Percentiles rank a stretch among this genome's conserved stretches.
phyloP scores from a whole-genome alignment of 2,329 filamentous ascomycete species.

The Botrytis paeoniae region DNA sequence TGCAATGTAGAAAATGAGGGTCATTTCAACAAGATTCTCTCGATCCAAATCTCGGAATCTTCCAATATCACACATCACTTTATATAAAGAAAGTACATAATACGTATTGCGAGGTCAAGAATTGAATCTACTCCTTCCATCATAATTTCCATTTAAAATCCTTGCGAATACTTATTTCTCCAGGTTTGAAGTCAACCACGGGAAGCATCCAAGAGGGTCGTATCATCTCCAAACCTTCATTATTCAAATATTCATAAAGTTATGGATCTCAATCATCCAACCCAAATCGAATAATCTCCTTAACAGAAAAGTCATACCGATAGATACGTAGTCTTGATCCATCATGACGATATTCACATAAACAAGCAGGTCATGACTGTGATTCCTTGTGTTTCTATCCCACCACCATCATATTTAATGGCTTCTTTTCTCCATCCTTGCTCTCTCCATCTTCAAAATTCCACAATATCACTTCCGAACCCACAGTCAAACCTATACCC shows the following conservation, averaged over 20 bases:
- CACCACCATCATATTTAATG: neutral
- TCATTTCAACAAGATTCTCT: neutral
- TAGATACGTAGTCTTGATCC: neutral
- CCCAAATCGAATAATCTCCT: neutral
- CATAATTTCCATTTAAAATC: rapidly evolving
- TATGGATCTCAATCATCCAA: neutral
- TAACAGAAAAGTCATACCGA: too few species aligned
- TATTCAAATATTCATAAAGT: neutral
- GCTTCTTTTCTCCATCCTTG: neutral
- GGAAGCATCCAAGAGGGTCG: neutral
- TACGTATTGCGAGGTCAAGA: neutral
- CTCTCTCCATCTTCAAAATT: neutral
- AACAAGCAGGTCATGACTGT: neutral
- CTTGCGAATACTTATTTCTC: neutral
- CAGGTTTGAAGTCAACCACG: neutral
- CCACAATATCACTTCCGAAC: neutral
- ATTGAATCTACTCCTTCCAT: too few species aligned
- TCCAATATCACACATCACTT: neutral
- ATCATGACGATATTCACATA: neutral
- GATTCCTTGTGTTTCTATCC: neutral
- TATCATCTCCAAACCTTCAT: neutral
- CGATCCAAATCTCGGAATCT: neutral
- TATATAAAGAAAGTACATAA: neutral
- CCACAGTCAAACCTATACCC: neutral
- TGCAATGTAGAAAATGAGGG: neutral